These are phyloP conservation scores for Xylaria sp. DNA, from an alignment of 2,329 filamentous ascomycete genomes.

Conservation along the genomic window DNA sequence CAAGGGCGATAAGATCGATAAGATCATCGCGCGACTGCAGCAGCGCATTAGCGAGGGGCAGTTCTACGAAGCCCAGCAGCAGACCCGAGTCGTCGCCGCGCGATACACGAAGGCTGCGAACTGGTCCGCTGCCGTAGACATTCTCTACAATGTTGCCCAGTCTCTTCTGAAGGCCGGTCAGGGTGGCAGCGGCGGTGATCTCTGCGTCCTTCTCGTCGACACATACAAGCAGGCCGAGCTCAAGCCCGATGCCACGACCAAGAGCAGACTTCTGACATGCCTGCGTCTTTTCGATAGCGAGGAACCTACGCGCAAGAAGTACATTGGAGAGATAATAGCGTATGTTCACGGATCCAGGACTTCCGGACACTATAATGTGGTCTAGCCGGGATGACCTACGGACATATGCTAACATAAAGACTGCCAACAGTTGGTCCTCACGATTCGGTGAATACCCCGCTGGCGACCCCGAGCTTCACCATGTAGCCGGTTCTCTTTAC, in stretches of 20 bases:
- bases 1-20: constrained; percentile 44
- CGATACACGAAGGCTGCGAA: constrained; percentile 87
- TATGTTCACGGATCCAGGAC: constrained; percentile 36
- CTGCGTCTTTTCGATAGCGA: constrained; percentile 73
- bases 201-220: constrained; percentile 81
- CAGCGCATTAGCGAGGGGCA: constrained; percentile 84
- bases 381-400: constrained; percentile 2
- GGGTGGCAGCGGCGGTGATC: constrained; percentile 84
- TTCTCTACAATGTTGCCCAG: constrained; percentile 77
- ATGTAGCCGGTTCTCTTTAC: constrained; percentile 80
- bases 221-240: constrained; percentile 85
- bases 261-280: constrained; percentile 70
- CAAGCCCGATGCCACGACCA: constrained; percentile 66
- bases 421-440: constrained; percentile 63
- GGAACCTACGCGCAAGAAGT: constrained; percentile 90
- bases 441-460: constrained; percentile 82
- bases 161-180: constrained; percentile 88
- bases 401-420: constrained; percentile 12
- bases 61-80: constrained; percentile 97
- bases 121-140: constrained; percentile 79
- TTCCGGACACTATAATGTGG: background rate
- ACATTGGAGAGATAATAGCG: constrained; percentile 77
- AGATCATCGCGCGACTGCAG: constrained; percentile 64
- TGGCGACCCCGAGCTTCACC: constrained; percentile 90
- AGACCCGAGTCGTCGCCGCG: constrained; percentile 89